Evolutionary conservation across 768 basidiomycete species (phyloP), one percentile per base, ranked within the genome.

Genomic region (Boletellus emodensis): DNA sequence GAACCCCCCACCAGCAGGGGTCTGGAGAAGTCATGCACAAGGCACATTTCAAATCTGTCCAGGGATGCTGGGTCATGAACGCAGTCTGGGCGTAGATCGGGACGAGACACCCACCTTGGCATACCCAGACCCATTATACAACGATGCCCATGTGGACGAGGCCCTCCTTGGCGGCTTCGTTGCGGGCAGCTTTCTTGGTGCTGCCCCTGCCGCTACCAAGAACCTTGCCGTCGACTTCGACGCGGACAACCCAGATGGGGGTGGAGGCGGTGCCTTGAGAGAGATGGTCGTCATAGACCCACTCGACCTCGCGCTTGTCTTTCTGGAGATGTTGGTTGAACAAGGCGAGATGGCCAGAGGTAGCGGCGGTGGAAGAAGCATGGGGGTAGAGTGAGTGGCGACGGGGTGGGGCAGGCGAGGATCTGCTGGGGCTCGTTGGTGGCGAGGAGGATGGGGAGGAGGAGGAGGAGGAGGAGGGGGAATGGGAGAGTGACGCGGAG

Each of bases 281-380:
- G 13, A 56, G 64, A n/a, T 66, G 65, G 22, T 81, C 79, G 24
- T 75, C 70, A 60, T 84, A 89, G 11, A 79, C 66, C 89, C 89
- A 91, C 67, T 91, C 87, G 53, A 90, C 76, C 45, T 66, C 60
- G 46, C 72, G 74, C 60, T 72, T 74, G 24, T 62, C 57, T 67
- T 80, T 85, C 67, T 86, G 83, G 48, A 90, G 64, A 49, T 79
- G 72, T 69, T 90, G 88, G 62, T 91, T 91, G 75, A 91, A 90
- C 46, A 91, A 68, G 34, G 85, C 84, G 11, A 91, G 78, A 61
- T 90, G 84, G 4, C 89, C 89, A 30, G 69, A 67, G 42, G 64
- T 71, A 12, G 69, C 61, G 26, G 66, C 50, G 36, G 62, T 62
- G 24, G 61, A 58, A 14, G 62, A 47, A 37, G 63, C 52, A 22